phyloP scores from a whole-genome alignment of 2,329 filamentous ascomycete genomes.

The Aspergillus novofumigatus region DNA sequence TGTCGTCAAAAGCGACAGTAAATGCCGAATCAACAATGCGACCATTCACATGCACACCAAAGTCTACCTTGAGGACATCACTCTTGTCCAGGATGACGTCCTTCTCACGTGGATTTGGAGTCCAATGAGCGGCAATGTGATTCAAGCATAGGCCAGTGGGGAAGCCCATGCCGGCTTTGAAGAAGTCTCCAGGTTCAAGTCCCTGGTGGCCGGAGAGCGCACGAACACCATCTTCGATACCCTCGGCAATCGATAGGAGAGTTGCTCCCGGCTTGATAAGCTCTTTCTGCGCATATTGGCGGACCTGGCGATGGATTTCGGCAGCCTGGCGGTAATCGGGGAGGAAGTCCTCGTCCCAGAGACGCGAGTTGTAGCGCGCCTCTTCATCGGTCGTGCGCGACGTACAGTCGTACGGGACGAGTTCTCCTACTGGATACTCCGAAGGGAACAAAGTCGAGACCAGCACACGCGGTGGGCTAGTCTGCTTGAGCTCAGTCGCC shows the following conservation, averaged over 20 bases:
- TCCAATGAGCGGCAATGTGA: slow-evolving; percentile 53
- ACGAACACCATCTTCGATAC: slow-evolving; percentile 53
- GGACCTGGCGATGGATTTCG: slow-evolving; percentile 54
- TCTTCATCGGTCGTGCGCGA: slow-evolving; percentile 47
- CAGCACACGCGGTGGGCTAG: slow-evolving; percentile 45
- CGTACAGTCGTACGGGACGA: slow-evolving; percentile 39
- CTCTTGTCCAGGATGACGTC: slow-evolving; percentile 66
- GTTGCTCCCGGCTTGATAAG: slow-evolving; percentile 48
- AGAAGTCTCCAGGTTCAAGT: slow-evolving; percentile 48
- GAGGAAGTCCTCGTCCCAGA: slow-evolving; percentile 47
- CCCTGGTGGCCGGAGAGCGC: slow-evolving; percentile 49
- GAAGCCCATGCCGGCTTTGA: slow-evolving; percentile 53
- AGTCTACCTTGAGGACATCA: slow-evolving; percentile 80
- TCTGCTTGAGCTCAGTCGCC: slow-evolving; percentile 30
- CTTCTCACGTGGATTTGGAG: slow-evolving; percentile 56
- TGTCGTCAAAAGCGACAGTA: slow-evolving; percentile 70
- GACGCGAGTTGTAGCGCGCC: slow-evolving; percentile 37
- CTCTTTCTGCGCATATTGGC: slow-evolving; percentile 46
- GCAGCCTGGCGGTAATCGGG: slow-evolving; percentile 54
- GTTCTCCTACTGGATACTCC: slow-evolving; percentile 46
- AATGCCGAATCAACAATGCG: slow-evolving; percentile 79
- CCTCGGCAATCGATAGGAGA: slow-evolving; percentile 48
- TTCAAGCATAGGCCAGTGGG: slow-evolving; percentile 54
- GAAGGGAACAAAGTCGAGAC: slow-evolving; percentile 45
- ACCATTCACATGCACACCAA: slow-evolving; percentile 76